Evolutionary conservation across 441 rosid species (phyloP), one percentile per base, ranked within the genome.

Genomic region (Codiaeum variegatum): DNA sequence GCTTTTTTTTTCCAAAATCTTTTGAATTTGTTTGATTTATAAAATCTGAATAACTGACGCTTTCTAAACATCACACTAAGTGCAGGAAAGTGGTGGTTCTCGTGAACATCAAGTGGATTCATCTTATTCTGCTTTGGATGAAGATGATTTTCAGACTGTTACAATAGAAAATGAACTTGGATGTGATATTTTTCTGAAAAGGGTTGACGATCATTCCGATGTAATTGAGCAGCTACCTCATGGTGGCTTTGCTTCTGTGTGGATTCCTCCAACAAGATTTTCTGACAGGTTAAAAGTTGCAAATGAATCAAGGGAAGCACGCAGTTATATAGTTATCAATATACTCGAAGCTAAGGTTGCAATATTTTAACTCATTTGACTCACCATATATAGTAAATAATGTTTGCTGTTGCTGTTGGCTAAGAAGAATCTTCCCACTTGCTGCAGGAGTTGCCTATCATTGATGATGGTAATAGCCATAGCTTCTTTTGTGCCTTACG

Each of bases 231-330:
- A 86, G 54, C 85, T 96, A 47, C 84, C 80, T 78, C 86, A 90
- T 82, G 87, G 86, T 73, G 88, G 88, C 66, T 78, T 70, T 58
- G 67, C 85, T 66, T 80, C 88, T 77, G 85, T 93, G 52, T 92
- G 98, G 98, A 85, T 96, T 83, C 99, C 98, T 77, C 98, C 99
- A 74, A 92, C 96, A 62, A 90, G 97, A 82, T 93, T 96, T 80
- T 88, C 94, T 24, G 96, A 96, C 81, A 85, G 91, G 78, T 77
- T 94, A 78, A 92, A 88, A 81, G 85, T 90, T 80, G 88, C 91
- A 58, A 93, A 96, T 82, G 89, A 85, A 83, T 84, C 85, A 70
- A 86, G 89, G 88, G 98, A 92, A 80, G 78, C 94, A 75, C 94
- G 87, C 73, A 80, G 81, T 82, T 96, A 87, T 73, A 80, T 91